Evolutionary conservation across 345 rosid species (phyloP), one percentile per base, ranked within the genome.

Genomic region (Gossypium thurberi): DNA sequence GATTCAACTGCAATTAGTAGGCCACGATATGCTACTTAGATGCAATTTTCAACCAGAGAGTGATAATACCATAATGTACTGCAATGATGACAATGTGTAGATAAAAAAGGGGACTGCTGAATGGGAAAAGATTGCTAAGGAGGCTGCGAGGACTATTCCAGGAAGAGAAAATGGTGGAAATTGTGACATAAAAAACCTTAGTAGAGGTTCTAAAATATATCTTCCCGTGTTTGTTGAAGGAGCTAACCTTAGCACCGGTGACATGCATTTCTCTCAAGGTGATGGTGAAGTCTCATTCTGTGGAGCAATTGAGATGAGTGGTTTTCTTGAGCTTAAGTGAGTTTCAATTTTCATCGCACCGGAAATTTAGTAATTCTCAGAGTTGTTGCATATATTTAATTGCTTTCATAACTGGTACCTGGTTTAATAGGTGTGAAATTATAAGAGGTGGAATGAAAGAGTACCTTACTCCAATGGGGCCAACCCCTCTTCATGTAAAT

Each of bases 121-220:
- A 72, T 92, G 98, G 98, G 90, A 92, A 79, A 92, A 75, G 79
- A 86, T 90, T 52, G 89, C 89, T 0, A 78, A 33, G 3, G 94
- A 90, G 64, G 97, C 98, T 43, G 96, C 98, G 5, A 87, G 97
- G 72, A 94, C 98, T 70, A 84, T 86, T 11, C 97, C 97, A 10
- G 96, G 98, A 78, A 83, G 98, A 81, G 98, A 94, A 76, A 94
- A 94, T 11, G 98, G 98, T 68, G 98, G 98, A 77, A 92, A 94
- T 75, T 94, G 98, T 75, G 98, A 92, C 80, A 94, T 92, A 10
- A 94, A 92, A 65, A 92, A 94, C 74, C 86, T 92, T 43, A 92
- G 97, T 44, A 83, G 94, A 84, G 97, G 98, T 51, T 90, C 95
- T 4, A 94, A 87, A 74, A 75, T 90, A 71, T 94, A 91, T 59